phyloP scores from a whole-genome alignment of 345 rosid genomes.

The Citrus reticulata region DNA sequence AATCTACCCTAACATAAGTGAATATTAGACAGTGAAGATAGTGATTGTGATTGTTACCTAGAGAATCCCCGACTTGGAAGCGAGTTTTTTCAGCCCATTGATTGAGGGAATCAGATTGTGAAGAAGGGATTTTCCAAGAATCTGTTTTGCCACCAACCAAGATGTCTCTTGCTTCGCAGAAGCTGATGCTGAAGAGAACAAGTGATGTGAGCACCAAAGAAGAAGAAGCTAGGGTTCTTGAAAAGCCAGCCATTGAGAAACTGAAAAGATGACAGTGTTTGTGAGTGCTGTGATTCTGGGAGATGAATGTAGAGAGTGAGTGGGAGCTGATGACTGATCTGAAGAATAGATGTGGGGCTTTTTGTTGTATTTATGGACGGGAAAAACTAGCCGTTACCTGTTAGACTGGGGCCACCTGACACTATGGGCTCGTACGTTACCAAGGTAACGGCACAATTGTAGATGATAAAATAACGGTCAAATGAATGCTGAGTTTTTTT shows the following conservation, averaged over 20 bases:
- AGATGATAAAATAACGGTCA: conserved; percentile 2
- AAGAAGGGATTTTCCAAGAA: conserved; percentile 61
- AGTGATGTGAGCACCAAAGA: conserved; percentile 9
- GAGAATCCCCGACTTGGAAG: conserved; percentile 60
- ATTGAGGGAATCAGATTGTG: conserved; percentile 68
- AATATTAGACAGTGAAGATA: background rate
- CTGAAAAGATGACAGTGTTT: background rate
- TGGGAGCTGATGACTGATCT: background rate
- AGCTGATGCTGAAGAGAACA: conserved; percentile 15
- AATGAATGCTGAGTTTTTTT: background rate
- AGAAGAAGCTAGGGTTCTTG: conserved; percentile 10
- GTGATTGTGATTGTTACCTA: conserved; percentile 31
- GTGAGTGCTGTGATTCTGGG: background rate
- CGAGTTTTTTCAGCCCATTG: conserved; percentile 68
- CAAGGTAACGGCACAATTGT: conserved; percentile 7
- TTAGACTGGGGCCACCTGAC: conserved; percentile 1
- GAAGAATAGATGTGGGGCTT: background rate
- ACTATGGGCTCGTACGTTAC: background rate
- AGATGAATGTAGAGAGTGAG: background rate
- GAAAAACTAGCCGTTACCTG: conserved; percentile 45
- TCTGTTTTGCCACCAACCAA: conserved; percentile 49
- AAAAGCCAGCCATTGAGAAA: conserved; percentile 21
- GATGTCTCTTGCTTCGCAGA: conserved; percentile 38
- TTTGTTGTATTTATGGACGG: conserved; percentile 10
- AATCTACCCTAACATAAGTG: background rate